Evolutionary conservation across 768 basidiomycete species (phyloP).

Genomic region (Boletus edulis): DNA sequence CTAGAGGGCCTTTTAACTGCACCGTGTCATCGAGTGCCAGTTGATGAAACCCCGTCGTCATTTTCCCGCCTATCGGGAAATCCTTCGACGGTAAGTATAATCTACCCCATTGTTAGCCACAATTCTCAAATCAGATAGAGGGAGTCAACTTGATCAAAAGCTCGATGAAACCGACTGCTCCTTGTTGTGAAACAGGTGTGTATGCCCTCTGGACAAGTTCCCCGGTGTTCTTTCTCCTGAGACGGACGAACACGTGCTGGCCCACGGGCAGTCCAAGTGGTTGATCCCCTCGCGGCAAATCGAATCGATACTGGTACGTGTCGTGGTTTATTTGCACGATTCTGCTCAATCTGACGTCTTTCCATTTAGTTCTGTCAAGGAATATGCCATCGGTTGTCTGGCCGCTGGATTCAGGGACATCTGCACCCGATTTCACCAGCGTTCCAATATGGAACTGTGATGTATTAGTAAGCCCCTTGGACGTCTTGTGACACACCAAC

Average conservation of each 20-base stretch:
- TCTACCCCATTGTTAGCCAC: slow-evolving; percentile 24
- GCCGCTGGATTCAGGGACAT: neutral
- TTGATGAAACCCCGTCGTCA: slow-evolving; percentile 47
- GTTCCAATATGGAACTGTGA: slow-evolving; percentile 49
- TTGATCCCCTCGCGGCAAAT: slow-evolving; percentile 39
- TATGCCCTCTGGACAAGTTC: slow-evolving; percentile 57
- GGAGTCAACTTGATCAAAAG: slow-evolving; percentile 48
- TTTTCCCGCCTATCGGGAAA: slow-evolving; percentile 48
- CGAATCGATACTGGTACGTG: slow-evolving; percentile 49
- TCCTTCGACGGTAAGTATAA: slow-evolving; percentile 40
- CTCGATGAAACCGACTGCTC: slow-evolving; percentile 46
- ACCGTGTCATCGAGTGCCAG: slow-evolving; percentile 47
- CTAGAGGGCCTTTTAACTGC: slow-evolving; percentile 60
- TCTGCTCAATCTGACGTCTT: slow-evolving; percentile 36
- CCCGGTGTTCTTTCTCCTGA: slow-evolving; percentile 38
- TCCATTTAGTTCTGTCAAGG: slow-evolving; percentile 50
- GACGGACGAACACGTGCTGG: slow-evolving; percentile 56
- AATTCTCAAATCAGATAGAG: neutral
- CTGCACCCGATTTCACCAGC: slow-evolving; percentile 21
- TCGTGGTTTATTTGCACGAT: slow-evolving; percentile 46
- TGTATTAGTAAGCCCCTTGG: slow-evolving; percentile 5
- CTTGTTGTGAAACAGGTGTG: slow-evolving; percentile 50
- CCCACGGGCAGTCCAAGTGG: slow-evolving; percentile 55
- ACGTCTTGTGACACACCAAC: slow-evolving; percentile 16
- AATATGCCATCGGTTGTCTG: slow-evolving; percentile 28